Conservation (phyloP, 2,329 filamentous ascomycete genomes). For the Aureobasidium namibiae region DNA sequence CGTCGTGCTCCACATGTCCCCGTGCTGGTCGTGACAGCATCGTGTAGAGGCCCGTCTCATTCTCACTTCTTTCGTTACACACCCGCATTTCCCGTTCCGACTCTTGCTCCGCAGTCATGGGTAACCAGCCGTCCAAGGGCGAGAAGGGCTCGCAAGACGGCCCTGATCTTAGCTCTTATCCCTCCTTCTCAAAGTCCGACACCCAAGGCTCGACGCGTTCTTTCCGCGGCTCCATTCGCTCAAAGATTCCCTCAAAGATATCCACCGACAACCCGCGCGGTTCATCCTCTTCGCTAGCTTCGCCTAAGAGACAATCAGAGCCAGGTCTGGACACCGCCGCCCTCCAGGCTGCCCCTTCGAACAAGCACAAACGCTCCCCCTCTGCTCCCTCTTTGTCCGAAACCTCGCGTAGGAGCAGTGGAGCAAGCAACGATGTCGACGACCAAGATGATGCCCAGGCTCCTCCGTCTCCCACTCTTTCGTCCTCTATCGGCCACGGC, state of each 20-base stretch:
- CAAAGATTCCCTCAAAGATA: conserved; percentile 74
- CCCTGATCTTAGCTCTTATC: conserved; percentile 71
- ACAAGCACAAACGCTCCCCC: conserved; percentile 27
- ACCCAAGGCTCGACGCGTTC: conserved; percentile 88
- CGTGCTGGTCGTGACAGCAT: conserved; percentile 42
- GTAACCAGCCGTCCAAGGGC: conserved; percentile 64
- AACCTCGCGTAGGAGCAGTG: conserved; percentile 27
- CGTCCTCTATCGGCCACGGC: conserved; percentile 61
- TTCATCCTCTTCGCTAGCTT: conserved; percentile 41
- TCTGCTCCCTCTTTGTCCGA: conserved; percentile 24
- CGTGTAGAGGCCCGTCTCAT: conserved; percentile 26
- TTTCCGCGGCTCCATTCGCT: conserved; percentile 69
- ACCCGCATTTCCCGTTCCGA: conserved; percentile 1
- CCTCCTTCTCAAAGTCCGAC: conserved; percentile 84
- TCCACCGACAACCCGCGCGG: conserved; percentile 69
- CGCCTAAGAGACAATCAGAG: neutral
- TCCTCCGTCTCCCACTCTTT: conserved; percentile 83
- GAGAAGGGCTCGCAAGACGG: conserved; percentile 37
- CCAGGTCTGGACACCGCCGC: conserved; percentile 54
- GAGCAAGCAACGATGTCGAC: conserved; percentile 22
- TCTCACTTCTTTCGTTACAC: neutral
- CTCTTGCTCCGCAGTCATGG: conserved; percentile 45
- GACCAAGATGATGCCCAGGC: conserved; percentile 26
- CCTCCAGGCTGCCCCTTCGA: conserved; percentile 60
- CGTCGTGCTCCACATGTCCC: conserved; percentile 9